Base-by-base conservation (phyloP, 2,329 filamentous ascomycete genomes). In the Lecanicillium sp. region DNA sequence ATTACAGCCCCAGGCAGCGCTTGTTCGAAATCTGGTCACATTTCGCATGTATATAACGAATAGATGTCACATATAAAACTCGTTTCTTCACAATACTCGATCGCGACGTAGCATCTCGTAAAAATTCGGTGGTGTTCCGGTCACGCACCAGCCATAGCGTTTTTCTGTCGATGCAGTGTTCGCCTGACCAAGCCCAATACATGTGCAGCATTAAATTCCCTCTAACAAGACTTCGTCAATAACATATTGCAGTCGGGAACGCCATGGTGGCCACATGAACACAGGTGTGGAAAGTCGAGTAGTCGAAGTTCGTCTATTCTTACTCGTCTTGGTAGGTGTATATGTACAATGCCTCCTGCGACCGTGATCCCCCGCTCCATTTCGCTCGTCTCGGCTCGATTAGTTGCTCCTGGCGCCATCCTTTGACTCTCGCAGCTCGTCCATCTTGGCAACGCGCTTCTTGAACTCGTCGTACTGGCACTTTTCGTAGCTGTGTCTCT, bases 381-480 rank as follows among this genome's bases (percentile, higher is more conserved):
- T 18, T 40, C 36, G 14, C 31, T 25, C 27, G 37, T 22, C 17
- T 18, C 29, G 29, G 14, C 30, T 38, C 27, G 15, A 8, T 62
- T 63, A 95, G 68, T 95, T 96, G 74, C 85, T 94, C 64, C 90
- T 79, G 56, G 76, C 81, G 45, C 87, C 88, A 43, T 69, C 79
- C 77, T 94, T 94, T 44, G 85, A 80, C 50, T 79, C 89, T 59
- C 88, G 78, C 58, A 98, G 68, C 72, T 98, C 89, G 56, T 97
- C 81, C 92, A 98, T 98, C 81, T 95, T 97, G 58, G 84, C 87
- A 49, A 98, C 92, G 43, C 92, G 81, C 76, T 90, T 87, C 80
- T 95, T 95, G 75, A 98, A 98, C 64, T 97, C 92, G 49, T 85
- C 85, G 67, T 98, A 98, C 60, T 98, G 92, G 78, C 92, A 98